Evolutionary conservation across 345 rosid species (phyloP), one percentile per base, ranked within the genome.

Genomic region (Hibiscus tridactylites): DNA sequence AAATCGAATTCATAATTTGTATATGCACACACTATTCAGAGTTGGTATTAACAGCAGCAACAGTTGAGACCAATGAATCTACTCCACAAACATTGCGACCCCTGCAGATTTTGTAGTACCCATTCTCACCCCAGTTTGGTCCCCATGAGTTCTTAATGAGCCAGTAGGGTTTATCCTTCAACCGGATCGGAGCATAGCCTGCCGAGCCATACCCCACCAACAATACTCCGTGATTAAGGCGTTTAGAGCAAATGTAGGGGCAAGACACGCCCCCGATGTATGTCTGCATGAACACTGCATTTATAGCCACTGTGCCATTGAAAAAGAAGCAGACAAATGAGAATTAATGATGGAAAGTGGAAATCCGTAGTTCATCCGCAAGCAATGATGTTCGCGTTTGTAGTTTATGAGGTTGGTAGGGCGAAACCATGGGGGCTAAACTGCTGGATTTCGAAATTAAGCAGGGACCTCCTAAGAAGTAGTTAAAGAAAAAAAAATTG

Each of bases 61-160:
- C 97, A 6, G 97, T 85, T 5, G 98, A 91, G 57, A 93, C 98
- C 87, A 93, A 80, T 49, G 96, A 88, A 76, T 93, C 97, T 0
- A 93, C 96, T 2, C 98, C 98, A 74, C 98, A 93, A 26, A 90
- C 63, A 73, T 93, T 91, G 78, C 90, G 87, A 17, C 96, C 97
- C 68, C 75, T 79, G 87, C 98, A 93, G 78, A 93, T 90, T 78
- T 87, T 90, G 85, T 93, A 93, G 79, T n/a, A 93, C 19, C 98
- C 97, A 3, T 70, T 85, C 85, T 93, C 96, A 26, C 98, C 98
- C 98, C 98, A 91, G 69, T 6, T 81, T 64, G 83, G 90, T 37
- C 98, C 98, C 98, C 98, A 93, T 0, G 98, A 93, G 71, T 93
- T 93, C 92, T 93, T 93, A 73, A 91, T 91, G 77, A 93, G 75